Evolutionary conservation across 2,329 filamentous ascomycete species (phyloP).

Genomic region (Penicillium nordicum): DNA sequence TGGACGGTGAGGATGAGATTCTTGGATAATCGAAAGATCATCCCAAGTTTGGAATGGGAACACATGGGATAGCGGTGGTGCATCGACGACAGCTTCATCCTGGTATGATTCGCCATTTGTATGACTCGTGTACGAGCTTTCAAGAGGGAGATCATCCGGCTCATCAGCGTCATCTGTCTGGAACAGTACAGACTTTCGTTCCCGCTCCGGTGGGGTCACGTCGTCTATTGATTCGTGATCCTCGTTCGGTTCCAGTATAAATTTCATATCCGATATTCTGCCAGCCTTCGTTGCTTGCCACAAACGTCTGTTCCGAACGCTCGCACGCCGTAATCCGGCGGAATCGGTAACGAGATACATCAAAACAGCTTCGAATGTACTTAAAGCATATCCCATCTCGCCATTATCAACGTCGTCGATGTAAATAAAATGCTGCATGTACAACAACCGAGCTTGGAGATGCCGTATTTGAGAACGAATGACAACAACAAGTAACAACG

Average conservation of each 20-base stretch:
- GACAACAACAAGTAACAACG: constrained; percentile 83
- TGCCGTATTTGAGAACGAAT: constrained; percentile 86
- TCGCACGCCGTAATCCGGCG: constrained; percentile 74
- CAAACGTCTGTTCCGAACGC: constrained; percentile 75
- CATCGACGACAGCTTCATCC: constrained; percentile 23
- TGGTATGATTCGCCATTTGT: constrained; percentile 16
- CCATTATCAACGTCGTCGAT: constrained; percentile 96
- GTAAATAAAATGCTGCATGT: constrained; percentile 96
- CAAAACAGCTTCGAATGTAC: constrained; percentile 91
- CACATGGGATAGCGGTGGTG: constrained; percentile 66
- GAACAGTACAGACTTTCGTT: constrained; percentile 28
- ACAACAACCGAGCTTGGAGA: constrained; percentile 82
- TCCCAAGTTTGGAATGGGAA: constrained; percentile 78
- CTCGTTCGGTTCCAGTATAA: constrained; percentile 71
- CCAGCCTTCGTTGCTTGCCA: constrained; percentile 86
- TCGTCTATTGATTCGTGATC: constrained; percentile 41
- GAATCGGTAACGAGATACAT: constrained; percentile 84
- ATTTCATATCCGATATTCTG: constrained; percentile 68
- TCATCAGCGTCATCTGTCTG: constrained; percentile 37
- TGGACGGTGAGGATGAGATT: constrained; percentile 46
- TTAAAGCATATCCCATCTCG: constrained; percentile 92
- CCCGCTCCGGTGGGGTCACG: constrained; percentile 39
- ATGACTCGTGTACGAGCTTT: constrained; percentile 22
- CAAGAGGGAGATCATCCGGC: constrained; percentile 20
- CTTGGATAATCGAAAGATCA: constrained; percentile 41